Evolutionary conservation across 2,329 filamentous ascomycete genomes (phyloP), one percentile per base, ranked within the genome.

Genomic region (Sclerotinia trifoliorum): DNA sequence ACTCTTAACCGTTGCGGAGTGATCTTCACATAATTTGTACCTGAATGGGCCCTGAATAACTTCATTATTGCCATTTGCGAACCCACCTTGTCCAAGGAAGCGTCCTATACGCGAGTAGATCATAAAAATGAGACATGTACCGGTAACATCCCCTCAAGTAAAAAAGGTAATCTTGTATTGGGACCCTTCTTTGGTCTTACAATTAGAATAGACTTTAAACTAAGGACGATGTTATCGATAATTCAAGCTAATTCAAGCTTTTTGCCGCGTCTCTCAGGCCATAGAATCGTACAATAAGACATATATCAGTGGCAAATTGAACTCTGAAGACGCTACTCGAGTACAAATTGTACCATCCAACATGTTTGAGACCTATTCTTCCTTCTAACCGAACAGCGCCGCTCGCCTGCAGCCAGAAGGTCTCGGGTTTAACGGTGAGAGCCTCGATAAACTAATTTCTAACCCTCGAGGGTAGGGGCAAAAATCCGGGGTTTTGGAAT

Each of bases 261-360:
- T 58, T 32, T 62, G 29, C 19, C 39, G 32, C 46, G 32, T n/a
- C 60, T 46, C 60, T 52, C 60, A 21, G 60, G 29, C 46, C 39
- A 26, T 39, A 42, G 32, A 63, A 39, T 24, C 46, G 49, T 48
- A 52, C 29, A 21, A 39, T 63, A 48, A 63, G 65, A 67, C 56
- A 67, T 62, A 67, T 67, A 49, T 39, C 44, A 35, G 65, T 67
- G 56, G 65, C 65, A 67, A 63, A 32, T 39, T 58, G 44, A 24
- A 29, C 29, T 29, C 29, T 29, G 3, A 29, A 35, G 21, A 29
- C 42, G 35, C 21, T 17, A 29, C 15, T 17, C 13, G 39, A 42
- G 39, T 42, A 42, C 39, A 42, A 42, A 42, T 17, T 42, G 39
- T 42, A 42, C 13, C 15, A 42, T 26, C 32, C 46, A 51, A 51